These are phyloP conservation scores for Chalaropsis thielavioides DNA, from an alignment of 2,329 filamentous ascomycete species.

Conservation along the genomic window DNA sequence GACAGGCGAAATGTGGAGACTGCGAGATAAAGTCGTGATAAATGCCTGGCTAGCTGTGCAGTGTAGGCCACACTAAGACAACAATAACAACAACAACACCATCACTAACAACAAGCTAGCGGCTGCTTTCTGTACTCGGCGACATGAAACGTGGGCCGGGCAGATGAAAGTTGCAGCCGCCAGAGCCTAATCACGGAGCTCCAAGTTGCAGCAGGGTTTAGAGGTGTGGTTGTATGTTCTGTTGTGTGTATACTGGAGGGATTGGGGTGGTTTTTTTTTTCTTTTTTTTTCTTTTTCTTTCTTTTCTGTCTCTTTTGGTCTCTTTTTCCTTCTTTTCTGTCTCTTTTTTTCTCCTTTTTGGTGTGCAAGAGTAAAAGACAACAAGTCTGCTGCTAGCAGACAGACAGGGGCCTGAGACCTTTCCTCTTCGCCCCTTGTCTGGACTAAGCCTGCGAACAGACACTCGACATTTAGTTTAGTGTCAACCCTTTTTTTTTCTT, in stretches of 20 bases:
- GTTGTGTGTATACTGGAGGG: too few species aligned
- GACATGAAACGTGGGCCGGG: neutral
- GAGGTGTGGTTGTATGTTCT: too few species aligned
- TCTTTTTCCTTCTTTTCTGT: neutral
- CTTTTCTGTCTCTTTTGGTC: neutral
- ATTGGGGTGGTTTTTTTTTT: too few species aligned
- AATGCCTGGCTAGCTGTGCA: neutral
- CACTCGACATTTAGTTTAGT: neutral
- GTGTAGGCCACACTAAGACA: neutral
- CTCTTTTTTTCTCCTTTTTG: neutral
- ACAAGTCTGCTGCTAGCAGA: neutral
- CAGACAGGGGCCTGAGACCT: slow-evolving; percentile 10
- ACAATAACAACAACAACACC: too few species aligned
- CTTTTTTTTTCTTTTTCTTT: neutral
- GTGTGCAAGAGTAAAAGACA: neutral
- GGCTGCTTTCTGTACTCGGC: too few species aligned
- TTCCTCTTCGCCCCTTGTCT: slow-evolving; percentile 9
- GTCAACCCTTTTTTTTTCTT: too few species aligned
- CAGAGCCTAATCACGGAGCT: neutral
- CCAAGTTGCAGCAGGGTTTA: too few species aligned
- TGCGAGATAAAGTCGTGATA: neutral
- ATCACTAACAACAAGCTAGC: too few species aligned
- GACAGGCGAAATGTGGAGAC: neutral
- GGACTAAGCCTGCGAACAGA: slow-evolving; percentile 13
- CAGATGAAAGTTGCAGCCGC: neutral